phyloP scores from a whole-genome alignment of 2,329 filamentous ascomycete genomes.

The Pseudogymnoascus sp. region DNA sequence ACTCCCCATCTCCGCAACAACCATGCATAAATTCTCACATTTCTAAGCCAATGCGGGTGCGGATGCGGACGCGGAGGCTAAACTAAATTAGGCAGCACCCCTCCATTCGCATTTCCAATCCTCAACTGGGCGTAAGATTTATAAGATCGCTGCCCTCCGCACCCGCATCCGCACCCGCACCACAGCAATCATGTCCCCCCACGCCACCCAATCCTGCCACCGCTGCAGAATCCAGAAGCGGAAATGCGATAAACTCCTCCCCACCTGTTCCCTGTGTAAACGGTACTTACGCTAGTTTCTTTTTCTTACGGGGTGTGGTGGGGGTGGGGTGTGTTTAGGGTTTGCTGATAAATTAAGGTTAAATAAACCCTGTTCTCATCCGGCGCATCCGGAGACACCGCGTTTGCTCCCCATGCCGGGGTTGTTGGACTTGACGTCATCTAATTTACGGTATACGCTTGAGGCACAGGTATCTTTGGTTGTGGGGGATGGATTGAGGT shows the following conservation, averaged over 20 bases:
- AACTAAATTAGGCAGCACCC: background rate
- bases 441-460: background rate
- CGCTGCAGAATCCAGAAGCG: background rate
- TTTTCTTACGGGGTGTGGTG: too few species aligned
- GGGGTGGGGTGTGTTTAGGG: background rate
- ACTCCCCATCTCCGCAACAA: background rate
- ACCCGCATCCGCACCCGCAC: background rate
- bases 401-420: background rate
- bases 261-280: background rate
- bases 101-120: background rate
- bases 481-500: background rate
- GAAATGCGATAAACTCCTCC: background rate
- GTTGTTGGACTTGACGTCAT: background rate
- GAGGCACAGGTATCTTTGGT: background rate
- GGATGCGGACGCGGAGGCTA: background rate
- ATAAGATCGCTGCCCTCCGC: background rate
- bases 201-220: background rate
- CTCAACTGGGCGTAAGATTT: background rate
- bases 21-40: background rate
- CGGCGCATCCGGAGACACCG: background rate
- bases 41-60: background rate
- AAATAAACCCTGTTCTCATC: background rate
- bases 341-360: background rate
- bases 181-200: background rate
- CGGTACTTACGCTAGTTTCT: background rate